Conservation (phyloP, 208 protist species). For the Herpetomonas tarakana region DNA sequence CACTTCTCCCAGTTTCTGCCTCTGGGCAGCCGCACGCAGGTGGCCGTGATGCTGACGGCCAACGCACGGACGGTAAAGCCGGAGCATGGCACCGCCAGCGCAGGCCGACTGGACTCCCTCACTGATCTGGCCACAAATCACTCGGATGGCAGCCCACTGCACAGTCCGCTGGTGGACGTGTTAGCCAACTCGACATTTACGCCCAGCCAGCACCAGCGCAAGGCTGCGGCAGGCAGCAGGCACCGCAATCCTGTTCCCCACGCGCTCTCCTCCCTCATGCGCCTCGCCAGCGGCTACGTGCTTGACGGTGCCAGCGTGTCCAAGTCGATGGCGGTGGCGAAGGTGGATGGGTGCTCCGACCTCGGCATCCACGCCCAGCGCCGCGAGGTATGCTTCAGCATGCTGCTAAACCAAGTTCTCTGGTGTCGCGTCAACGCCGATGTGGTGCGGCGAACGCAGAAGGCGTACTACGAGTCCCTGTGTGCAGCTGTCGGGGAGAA, state of each 20-base stretch:
- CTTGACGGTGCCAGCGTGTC: not conserved
- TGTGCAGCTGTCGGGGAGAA: conserved; percentile 32
- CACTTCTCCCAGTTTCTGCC: conserved; percentile 55
- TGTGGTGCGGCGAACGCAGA: conserved; percentile 56
- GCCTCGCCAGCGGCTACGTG: conserved; percentile 2
- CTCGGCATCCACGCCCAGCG: conserved; percentile 23
- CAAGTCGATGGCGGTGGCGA: conserved; percentile 9
- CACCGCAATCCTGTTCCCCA: not conserved
- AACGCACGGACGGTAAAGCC: not conserved
- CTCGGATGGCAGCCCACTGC: not conserved
- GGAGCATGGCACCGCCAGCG: not conserved
- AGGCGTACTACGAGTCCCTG: conserved; percentile 47
- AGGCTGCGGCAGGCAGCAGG: not conserved
- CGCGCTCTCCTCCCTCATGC: not conserved
- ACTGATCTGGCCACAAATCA: too few species aligned
- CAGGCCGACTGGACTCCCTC: too few species aligned
- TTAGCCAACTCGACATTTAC: not conserved
- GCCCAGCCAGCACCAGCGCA: not conserved
- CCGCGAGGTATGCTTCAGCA: conserved; percentile 36
- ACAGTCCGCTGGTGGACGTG: not conserved
- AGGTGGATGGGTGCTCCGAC: conserved; percentile 45
- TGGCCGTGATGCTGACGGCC: conserved; percentile 22
- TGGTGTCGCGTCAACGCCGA: conserved; percentile 42
- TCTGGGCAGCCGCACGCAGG: conserved; percentile 28
- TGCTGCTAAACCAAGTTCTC: conserved; percentile 48